Evolutionary conservation across 306 rosid genomes (phyloP).

Genomic region (Lagenaria siceraria): DNA sequence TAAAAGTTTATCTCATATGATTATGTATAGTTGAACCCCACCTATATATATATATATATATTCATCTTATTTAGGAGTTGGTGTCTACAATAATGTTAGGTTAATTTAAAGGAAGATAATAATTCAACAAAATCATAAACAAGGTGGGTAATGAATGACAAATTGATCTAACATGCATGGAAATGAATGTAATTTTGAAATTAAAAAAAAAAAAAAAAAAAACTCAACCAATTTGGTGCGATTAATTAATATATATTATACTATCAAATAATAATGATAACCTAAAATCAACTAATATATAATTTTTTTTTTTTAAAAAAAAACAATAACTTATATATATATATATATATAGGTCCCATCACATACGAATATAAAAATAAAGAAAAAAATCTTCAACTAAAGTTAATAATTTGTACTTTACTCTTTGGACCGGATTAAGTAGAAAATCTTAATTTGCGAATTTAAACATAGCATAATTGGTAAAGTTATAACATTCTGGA

Average conservation of each 20-base stretch:
- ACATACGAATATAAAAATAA: background rate
- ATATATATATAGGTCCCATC: background rate
- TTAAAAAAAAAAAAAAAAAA: background rate
- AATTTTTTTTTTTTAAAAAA: too few species aligned
- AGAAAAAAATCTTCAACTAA: background rate
- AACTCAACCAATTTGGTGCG: background rate
- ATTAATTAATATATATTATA: background rate
- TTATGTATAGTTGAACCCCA: background rate
- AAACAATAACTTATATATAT: too few species aligned
- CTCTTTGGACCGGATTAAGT: background rate
- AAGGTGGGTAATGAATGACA: constrained; percentile 2
- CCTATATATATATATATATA: background rate
- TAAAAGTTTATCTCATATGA: background rate
- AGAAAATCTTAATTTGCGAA: background rate
- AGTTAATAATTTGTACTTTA: background rate
- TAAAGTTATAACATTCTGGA: too few species aligned
- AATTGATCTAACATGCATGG: background rate
- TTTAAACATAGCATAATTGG: too few species aligned
- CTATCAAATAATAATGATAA: background rate
- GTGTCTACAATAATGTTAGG: background rate
- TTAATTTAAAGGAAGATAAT: background rate
- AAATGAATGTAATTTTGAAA: background rate
- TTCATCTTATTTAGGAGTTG: background rate
- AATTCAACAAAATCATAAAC: background rate
- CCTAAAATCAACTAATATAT: background rate